These are phyloP conservation scores for Stagonosporopsis cucurbitacearum DNA, from an alignment of 2,329 filamentous ascomycete species.

Conservation along the genomic window DNA sequence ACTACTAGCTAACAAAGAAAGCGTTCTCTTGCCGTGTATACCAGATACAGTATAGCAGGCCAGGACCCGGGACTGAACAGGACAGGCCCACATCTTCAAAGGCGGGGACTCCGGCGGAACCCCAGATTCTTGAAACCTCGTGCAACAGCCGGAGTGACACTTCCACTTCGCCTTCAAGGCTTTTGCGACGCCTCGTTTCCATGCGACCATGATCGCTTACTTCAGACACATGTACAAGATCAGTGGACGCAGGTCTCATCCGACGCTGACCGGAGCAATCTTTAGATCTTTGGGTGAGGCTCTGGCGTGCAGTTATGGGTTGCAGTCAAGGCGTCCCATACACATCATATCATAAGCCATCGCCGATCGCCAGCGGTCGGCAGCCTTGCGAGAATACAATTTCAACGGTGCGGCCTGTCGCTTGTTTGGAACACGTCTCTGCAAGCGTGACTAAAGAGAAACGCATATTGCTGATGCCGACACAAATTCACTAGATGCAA, in stretches of 20 bases:
- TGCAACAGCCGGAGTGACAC: neutral
- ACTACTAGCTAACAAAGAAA: too few relatives aligned
- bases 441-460: neutral
- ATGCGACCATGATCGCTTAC: slow-evolving; percentile 5
- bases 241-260: neutral
- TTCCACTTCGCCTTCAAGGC: neutral
- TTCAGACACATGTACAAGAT: slow-evolving; percentile 3
- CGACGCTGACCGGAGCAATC: slow-evolving; percentile 2
- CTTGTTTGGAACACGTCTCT: neutral
- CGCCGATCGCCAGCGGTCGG: slow-evolving; percentile 7
- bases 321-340: slow-evolving; percentile 9
- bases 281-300: neutral
- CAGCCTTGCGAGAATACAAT: neutral
- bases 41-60: too few relatives aligned
- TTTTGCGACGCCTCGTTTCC: neutral
- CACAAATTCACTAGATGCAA: neutral
- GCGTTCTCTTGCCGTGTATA: neutral
- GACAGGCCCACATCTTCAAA: too few relatives aligned
- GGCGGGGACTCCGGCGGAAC: neutral
- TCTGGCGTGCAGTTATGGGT: neutral
- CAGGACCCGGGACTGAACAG: too few relatives aligned
- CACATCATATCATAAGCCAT: slow-evolving; percentile 9
- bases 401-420: neutral
- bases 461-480: neutral
- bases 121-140: slow-evolving; percentile 7